Evolutionary conservation across 2,329 filamentous ascomycete genomes (phyloP), one percentile per base, ranked within the genome.

Genomic region (Thermothelomyces thermophilus): DNA sequence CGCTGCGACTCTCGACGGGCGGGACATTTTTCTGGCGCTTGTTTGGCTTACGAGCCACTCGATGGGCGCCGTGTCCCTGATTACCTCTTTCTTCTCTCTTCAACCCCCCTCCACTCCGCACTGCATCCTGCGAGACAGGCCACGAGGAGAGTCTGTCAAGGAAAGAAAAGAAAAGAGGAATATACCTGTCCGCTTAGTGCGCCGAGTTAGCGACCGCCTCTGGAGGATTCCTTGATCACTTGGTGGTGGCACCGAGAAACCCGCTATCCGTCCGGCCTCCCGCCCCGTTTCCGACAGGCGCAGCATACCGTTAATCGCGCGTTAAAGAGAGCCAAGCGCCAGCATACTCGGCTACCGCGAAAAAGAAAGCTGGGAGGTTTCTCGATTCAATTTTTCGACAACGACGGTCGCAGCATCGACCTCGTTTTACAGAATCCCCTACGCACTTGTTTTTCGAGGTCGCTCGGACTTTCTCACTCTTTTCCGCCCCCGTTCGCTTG

Each of bases 291-390:
- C 55, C 60, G 59, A 63, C 67, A 69, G 65, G 62, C 67, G 67
- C 66, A 69, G 63, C 63, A 63, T 70, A n/a, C n/a, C n/a, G n/a
- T n/a, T n/a, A 71, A 72, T 71, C 69, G 70, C 70, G 69, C 70
- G 70, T 70, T 63, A 71, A 70, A 63, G 50, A 59, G 20, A 30
- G 48, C 50, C 58, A 70, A 70, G 68, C 68, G 68, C 69, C 65
- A 54, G 51, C 48, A 53, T 48, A 53, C 48, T 46, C 52, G 43
- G 41, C 45, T 49, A 51, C 46, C 40, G 49, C 43, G 37, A 48
- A 49, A 49, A 39, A 36, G 26, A 40, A 53, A 35, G 8, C 48
- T 46, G 48, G 37, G 37, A 28, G 13, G 7, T 37, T 26, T n/a
- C 24, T n/a, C 17, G 14, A 40, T 30, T 47, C n/a, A 16, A 41